phyloP scores from a whole-genome alignment of 768 basidiomycete genomes.

The Mycena vitilis region DNA sequence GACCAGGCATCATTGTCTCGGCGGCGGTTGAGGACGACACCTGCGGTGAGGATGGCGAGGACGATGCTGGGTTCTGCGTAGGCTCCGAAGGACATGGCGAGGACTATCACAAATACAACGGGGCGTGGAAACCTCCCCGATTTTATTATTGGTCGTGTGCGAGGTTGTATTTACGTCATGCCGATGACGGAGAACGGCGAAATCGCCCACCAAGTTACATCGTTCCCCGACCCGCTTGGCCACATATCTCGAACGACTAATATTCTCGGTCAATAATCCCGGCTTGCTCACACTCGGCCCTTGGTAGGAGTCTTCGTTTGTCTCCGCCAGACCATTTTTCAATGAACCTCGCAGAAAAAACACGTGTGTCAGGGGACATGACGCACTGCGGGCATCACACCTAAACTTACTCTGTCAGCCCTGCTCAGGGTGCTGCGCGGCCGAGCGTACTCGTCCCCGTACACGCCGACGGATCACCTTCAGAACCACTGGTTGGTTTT shows the following conservation, averaged over 20 bases:
- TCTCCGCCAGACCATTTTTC: too few relatives aligned
- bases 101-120: not conserved
- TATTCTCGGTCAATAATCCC: too few relatives aligned
- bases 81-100: conserved; percentile 33
- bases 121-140: not conserved
- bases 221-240: too few relatives aligned
- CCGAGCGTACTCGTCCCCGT: too few relatives aligned
- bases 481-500: too few relatives aligned
- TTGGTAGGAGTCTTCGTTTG: too few relatives aligned
- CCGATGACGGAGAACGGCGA: not conserved
- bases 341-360: too few relatives aligned
- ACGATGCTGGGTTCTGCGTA: conserved; percentile 34
- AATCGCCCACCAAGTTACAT: not conserved
- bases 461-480: too few relatives aligned
- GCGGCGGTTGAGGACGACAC: conserved; percentile 36
- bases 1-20: conserved; percentile 25
- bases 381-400: not conserved
- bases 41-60: conserved; percentile 32
- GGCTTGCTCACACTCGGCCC: too few relatives aligned
- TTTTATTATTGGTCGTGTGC: conserved; percentile 12
- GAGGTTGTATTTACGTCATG: not conserved
- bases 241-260: too few relatives aligned
- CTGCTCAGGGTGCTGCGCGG: not conserved
- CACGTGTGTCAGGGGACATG: not conserved
- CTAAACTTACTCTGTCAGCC: not conserved